Base-by-base conservation (phyloP, 371 early-diverging fungal species). In the Blakeslea trispora region DNA sequence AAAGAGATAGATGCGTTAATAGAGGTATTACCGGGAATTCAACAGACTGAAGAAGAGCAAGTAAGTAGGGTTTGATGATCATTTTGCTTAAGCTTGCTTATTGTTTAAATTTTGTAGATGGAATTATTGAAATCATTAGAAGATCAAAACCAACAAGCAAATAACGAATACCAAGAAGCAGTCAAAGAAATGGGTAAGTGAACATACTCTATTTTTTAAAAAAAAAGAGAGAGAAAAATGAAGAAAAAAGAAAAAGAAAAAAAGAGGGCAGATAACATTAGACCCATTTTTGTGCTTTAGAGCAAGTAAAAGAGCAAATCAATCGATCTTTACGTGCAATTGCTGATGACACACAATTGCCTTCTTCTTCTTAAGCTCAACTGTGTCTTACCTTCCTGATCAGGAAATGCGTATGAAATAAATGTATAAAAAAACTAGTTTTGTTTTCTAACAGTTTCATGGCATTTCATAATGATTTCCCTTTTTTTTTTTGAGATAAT, bases 1-100 rank as follows among this genome's bases (percentile, higher is more conserved):
- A 86, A 89, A 60, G 87, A 88, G 45, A 83, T 87, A 28, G 91
- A 90, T 51, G 72, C 79, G 17, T 59, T 90, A 19, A 82, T 89
- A 55, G 87, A 89, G 58, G 69, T 72, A 28, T 61, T 90, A 35
- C 89, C 91, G 1, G 89, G 89, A 0, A 79, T 89, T 28, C 59
- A 81, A 9, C 67, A 79, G 46, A 78, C 83, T 2, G 87, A 85
- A 46, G 85, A 84, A 35, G 82, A 87, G 22, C 89, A 88, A 73
- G 88, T 82, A 51, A 39, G 4, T n/a, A 40, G 44, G 17, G 28
- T 11, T 19, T 5, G 15, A 17, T 2, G 24, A 6, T n/a, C 22
- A n/a, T n/a, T n/a, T n/a, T n/a, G n/a, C n/a, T n/a, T n/a, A n/a
- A n/a, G n/a, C n/a, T n/a, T n/a, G n/a, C n/a, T n/a, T 35, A 19